Evolutionary conservation across 257 asterid genomes (phyloP), one percentile per base, ranked within the genome.

Genomic region (Fraxinus quadrangulata): DNA sequence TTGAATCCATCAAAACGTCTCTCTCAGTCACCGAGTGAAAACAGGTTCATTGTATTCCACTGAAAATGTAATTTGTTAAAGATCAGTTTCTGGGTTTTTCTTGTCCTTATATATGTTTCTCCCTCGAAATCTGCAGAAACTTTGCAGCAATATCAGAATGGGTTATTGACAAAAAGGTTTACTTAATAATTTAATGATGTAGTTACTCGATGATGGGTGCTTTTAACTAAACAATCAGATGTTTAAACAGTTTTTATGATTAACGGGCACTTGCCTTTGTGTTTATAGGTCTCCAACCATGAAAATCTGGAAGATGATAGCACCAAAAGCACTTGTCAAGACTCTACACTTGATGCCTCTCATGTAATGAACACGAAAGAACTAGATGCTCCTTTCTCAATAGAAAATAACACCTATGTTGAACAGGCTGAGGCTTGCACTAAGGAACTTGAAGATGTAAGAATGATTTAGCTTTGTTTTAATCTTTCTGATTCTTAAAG

Each of bases 381-480:
- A 82, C 75, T 84, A 67, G 93, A 84, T 75, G 79, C 81, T 71
- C 75, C 91, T 61, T 83, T 79, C 81, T 81, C 77, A 12, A 36
- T 84, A 63, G 87, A 83, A 71, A 83, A 85, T 81, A 86, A 87
- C 75, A 80, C 83, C 84, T 85, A 86, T 84, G 83, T 93, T 72
- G 85, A 89, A 79, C 86, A 80, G 81, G 99, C 97, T 33, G 92
- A 92, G 79, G 90, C 89, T 78, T 89, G 83, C 79, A 65, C 84
- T 77, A 90, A 91, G 86, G 96, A 88, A 75, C 97, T 93, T 70
- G 97, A 87, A 31, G 83, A 90, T 75, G 99, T 93, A 87, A 90
- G 93, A 69, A 76, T 36, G 26, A 56, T 79, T 74, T 36, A 28
- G 47, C 42, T 67, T 69, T 69, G 40, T 2, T 54, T n/a, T 23